A percentile compares a stretch with the other conserved stretches of the same genome.
Conservation (phyloP, 2,329 filamentous ascomycete species). For the Corinectria fuckeliana region DNA sequence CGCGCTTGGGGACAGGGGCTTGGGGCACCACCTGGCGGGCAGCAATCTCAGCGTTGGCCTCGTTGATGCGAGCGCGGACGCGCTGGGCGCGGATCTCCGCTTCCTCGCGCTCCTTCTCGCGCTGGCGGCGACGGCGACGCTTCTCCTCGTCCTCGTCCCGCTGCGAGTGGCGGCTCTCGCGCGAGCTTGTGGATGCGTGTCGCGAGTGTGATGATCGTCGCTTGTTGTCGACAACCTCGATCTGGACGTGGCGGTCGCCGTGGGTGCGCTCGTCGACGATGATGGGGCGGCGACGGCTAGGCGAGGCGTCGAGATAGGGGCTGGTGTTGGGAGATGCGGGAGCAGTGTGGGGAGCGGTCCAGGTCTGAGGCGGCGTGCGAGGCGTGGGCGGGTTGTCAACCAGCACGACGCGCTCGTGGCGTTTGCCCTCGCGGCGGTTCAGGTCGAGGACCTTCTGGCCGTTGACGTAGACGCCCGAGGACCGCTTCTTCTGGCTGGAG, state of each 20-base stretch:
- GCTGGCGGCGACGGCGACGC: constrained; percentile 30
- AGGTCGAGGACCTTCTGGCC: constrained; percentile 45
- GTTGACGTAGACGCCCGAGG: constrained; percentile 47
- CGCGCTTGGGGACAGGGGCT: constrained; percentile 31
- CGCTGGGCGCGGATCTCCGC: constrained; percentile 35
- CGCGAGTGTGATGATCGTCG: constrained; percentile 44
- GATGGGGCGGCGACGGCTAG: constrained; percentile 41
- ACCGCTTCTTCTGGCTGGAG: constrained; percentile 41
- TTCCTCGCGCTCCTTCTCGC: constrained; percentile 40
- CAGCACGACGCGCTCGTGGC: constrained; percentile 53
- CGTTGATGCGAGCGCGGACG: constrained; percentile 45
- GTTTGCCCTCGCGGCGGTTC: constrained; percentile 41
- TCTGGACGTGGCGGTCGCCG: constrained; percentile 40
- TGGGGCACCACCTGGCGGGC: constrained; percentile 44
- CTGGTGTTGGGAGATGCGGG: constrained; percentile 47
- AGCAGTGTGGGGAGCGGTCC: constrained; percentile 47
- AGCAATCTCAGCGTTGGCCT: constrained; percentile 52
- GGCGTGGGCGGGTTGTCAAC: constrained; percentile 54
- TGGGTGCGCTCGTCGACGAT: constrained; percentile 48
- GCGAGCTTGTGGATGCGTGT: constrained; percentile 46
- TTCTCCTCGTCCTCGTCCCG: constrained; percentile 36
- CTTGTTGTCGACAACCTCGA: constrained; percentile 46
- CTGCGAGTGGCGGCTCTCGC: constrained; percentile 40
- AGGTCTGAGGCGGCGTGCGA: constrained; percentile 54
- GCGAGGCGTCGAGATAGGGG: constrained; percentile 36